These are phyloP conservation scores for Mycena vitilis DNA, from an alignment of 768 basidiomycete species.

Conservation along the genomic window DNA sequence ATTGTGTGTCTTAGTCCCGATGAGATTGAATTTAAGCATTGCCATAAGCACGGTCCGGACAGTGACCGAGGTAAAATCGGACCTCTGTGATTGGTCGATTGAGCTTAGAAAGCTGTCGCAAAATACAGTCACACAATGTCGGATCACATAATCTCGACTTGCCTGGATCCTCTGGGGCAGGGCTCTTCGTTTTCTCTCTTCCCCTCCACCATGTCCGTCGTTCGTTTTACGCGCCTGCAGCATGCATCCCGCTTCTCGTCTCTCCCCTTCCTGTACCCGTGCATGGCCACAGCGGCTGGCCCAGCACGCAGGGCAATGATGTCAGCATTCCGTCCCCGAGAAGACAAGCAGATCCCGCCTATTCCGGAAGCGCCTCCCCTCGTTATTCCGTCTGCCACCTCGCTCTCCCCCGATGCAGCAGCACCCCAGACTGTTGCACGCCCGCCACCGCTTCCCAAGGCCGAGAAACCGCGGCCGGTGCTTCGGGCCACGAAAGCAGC, in stretches of 20 bases:
- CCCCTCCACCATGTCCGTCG: slow-evolving; percentile 42
- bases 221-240: slow-evolving; percentile 45
- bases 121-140: neutral
- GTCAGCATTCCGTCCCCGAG: slow-evolving; percentile 65
- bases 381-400: slow-evolving; percentile 58
- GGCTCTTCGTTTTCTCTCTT: slow-evolving; percentile 23
- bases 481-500: slow-evolving; percentile 83
- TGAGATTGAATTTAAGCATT: no score
- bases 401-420: slow-evolving; percentile 67
- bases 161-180: slow-evolving; percentile 10
- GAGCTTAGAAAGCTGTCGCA: neutral
- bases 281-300: slow-evolving; percentile 47
- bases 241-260: slow-evolving; percentile 47
- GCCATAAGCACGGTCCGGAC: no score
- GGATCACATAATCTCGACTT: slow-evolving; percentile 1
- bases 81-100: slow-evolving; percentile 11
- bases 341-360: slow-evolving; percentile 39
- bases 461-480: slow-evolving; percentile 71
- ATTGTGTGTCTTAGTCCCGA: neutral
- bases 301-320: slow-evolving; percentile 71
- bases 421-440: slow-evolving; percentile 80
- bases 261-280: slow-evolving; percentile 47
- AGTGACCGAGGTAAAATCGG: neutral
- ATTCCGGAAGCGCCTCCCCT: slow-evolving; percentile 63
- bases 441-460: slow-evolving; percentile 76